Evolutionary conservation across 495 filamentous ascomycete genomes (phyloP).

Genomic region (Sabuloglossum arenarium): DNA sequence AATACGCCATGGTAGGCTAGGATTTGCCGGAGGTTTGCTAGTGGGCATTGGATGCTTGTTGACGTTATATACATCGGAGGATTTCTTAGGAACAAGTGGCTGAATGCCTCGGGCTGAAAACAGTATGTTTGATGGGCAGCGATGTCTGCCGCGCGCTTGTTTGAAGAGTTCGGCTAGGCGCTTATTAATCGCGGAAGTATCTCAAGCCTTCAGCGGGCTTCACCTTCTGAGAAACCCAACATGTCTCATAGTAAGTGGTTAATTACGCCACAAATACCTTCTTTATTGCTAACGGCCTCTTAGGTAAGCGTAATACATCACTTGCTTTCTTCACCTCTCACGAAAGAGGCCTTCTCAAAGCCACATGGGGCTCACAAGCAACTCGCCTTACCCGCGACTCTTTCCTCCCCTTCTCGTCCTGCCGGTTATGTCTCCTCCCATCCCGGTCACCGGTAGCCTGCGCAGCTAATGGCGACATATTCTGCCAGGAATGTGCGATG

Average conservation of each 20-base stretch:
- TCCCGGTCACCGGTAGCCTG: conserved; percentile 63
- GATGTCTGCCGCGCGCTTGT: too few relatives aligned
- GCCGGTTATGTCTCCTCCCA: conserved; percentile 70
- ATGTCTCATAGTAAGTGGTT: conserved; percentile 35
- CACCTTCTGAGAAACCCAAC: conserved; percentile 1
- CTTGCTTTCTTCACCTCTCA: conserved; percentile 90
- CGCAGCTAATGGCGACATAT: conserved; percentile 66
- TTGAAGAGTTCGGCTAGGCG: too few relatives aligned
- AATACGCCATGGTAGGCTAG: conserved; percentile 13
- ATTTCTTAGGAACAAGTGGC: too few relatives aligned
- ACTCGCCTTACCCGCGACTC: conserved; percentile 83
- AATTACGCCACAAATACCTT: background rate
- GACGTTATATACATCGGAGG: background rate
- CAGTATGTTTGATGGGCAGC: too few relatives aligned
- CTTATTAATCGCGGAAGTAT: background rate
- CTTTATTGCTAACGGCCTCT: background rate
- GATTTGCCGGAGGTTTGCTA: background rate
- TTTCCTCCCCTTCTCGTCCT: conserved; percentile 83
- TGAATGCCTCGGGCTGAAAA: too few relatives aligned
- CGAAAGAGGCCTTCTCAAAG: conserved; percentile 62
- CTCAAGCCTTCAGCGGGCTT: background rate
- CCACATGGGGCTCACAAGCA: conserved; percentile 58
- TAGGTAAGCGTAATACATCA: conserved; percentile 86
- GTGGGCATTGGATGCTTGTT: background rate
- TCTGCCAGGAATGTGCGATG: conserved; percentile 88